phyloP scores from a whole-genome alignment of 225 moss, liverwort and hornwort species.

The Bryum argenteum region DNA sequence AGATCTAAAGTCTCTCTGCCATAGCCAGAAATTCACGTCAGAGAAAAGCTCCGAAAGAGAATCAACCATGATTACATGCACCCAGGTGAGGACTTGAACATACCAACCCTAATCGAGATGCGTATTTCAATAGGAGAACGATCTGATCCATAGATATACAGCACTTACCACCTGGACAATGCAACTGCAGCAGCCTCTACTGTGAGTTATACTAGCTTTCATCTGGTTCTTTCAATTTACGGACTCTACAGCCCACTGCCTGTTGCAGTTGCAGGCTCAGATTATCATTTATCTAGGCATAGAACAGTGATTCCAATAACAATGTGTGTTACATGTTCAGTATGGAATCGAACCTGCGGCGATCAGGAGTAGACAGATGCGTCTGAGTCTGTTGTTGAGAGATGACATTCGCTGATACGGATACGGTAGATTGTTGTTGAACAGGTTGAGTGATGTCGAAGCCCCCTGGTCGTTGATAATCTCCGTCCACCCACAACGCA shows the following conservation, averaged over 20 bases:
- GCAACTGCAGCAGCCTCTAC: no score
- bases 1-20: constrained; percentile 62
- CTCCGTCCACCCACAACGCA: constrained; percentile 42
- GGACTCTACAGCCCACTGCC: no score
- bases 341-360: constrained; percentile 33
- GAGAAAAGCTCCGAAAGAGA: constrained; percentile 3
- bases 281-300: no score
- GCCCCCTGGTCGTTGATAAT: constrained; percentile 27
- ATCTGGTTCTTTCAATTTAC: no score
- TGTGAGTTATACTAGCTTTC: no score
- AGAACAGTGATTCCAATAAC: neutral
- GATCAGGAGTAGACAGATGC: constrained; percentile 28
- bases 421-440: constrained; percentile 34
- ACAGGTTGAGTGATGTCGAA: constrained; percentile 26
- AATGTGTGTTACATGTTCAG: neutral
- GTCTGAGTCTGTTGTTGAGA: constrained; percentile 33
- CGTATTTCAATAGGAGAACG: neutral
- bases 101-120: no score
- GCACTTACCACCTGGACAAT: no score
- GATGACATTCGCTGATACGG: constrained; percentile 29
- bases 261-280: no score
- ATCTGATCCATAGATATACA: no score
- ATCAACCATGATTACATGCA: neutral
- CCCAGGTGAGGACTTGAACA: neutral
- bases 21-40: constrained; percentile 17